A percentile compares a stretch with the other conserved stretches of the same genome.
Evolutionary conservation across 768 basidiomycete genomes (phyloP).

Genomic region (Tubosaeta sp.): DNA sequence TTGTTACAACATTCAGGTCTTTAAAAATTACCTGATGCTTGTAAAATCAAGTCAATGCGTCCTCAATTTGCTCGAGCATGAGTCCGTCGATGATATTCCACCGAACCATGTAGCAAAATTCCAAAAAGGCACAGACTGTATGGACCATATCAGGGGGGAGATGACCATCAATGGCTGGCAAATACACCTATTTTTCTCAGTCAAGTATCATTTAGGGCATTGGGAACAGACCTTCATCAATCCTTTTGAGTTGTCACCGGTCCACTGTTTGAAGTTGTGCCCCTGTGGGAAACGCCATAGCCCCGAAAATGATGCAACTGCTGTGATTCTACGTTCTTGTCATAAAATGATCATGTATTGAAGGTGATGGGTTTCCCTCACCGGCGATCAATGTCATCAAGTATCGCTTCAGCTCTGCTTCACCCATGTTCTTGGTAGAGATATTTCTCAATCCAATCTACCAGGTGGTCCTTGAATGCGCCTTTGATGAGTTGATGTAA

Average conservation of each 20-base stretch:
- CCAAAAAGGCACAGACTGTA: conserved; percentile 17
- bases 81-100: conserved; percentile 11
- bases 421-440: neutral
- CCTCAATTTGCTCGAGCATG: conserved; percentile 14
- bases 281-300: conserved; percentile 30
- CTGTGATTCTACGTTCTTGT: conserved; percentile 22
- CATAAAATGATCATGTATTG: neutral
- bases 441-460: neutral
- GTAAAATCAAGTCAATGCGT: conserved; percentile 18
- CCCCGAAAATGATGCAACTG: conserved; percentile 24
- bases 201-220: no score
- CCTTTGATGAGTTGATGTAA: conserved; percentile 3
- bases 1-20: conserved; percentile 7
- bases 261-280: conserved; percentile 33
- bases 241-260: conserved; percentile 35
- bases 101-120: conserved; percentile 33
- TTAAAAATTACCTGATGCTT: conserved; percentile 15
- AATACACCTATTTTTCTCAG: conserved; percentile 20
- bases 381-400: conserved; percentile 31
- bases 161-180: conserved; percentile 23
- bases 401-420: conserved; percentile 7
- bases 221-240: conserved; percentile 31
- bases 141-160: conserved; percentile 16
- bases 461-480: neutral
- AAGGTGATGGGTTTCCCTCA: conserved; percentile 4